A percentile compares a stretch with the other conserved stretches of the same genome.
phyloP scores from a whole-genome alignment of 2,329 filamentous ascomycete genomes.

The Seiridium cupressi region DNA sequence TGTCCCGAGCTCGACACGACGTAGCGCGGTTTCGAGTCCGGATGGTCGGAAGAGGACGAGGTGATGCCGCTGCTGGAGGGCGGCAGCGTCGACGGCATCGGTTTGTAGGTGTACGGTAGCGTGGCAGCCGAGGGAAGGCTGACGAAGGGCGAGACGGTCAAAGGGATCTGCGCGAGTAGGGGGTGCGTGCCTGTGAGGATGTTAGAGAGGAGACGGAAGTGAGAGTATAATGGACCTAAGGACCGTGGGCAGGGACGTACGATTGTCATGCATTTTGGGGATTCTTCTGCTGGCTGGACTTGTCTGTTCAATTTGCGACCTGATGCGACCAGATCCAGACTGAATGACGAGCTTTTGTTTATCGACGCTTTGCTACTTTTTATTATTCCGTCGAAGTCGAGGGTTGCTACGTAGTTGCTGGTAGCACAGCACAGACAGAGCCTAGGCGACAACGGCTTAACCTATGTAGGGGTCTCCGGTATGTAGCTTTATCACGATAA shows the following conservation, averaged over 20 bases:
- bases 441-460: no score
- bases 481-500: not conserved
- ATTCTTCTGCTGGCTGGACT: slow-evolving; percentile 6
- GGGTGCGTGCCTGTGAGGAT: slow-evolving; percentile 70
- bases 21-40: slow-evolving; percentile 60
- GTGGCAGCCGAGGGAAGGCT: slow-evolving; percentile 86
- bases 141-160: slow-evolving; percentile 93
- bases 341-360: not conserved
- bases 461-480: not conserved
- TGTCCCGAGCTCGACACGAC: slow-evolving; percentile 76
- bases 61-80: slow-evolving; percentile 61
- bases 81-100: slow-evolving; percentile 82
- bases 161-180: slow-evolving; percentile 84
- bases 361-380: not conserved
- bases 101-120: slow-evolving; percentile 92
- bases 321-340: no score
- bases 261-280: slow-evolving; percentile 37
- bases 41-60: slow-evolving; percentile 26
- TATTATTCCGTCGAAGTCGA: not conserved
- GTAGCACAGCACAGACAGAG: no score
- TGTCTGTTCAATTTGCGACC: not conserved
- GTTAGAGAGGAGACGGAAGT: slow-evolving; percentile 13
- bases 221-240: not conserved
- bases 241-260: slow-evolving; percentile 17
- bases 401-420: no score